Base-by-base conservation (phyloP, 192 early-diverging fungal genomes). In the Geranomyces michiganensis region DNA sequence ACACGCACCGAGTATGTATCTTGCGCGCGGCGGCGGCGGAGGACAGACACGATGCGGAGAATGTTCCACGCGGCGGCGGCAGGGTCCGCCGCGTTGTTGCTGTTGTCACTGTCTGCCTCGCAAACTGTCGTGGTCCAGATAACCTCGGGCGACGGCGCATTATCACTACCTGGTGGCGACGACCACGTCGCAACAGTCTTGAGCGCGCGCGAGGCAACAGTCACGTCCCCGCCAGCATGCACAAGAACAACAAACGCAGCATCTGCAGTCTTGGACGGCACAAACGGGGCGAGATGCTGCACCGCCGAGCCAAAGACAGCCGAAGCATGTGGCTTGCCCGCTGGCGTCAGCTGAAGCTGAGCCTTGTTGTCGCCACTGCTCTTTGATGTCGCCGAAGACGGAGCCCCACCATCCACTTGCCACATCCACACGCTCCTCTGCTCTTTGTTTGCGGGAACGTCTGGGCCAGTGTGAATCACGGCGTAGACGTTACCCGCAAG, bases 341-440 rank as follows among this genome's bases (percentile, higher is more conserved):
- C 68, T 8, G 19, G 48, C 55, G 59, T 49, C 13, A n/a, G 21
- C 2, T 29, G 47, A n/a, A n/a, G 36, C 36, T 3, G 3, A 10
- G 36, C 5, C 36, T 41, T 41, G 36, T 41, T 41, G 36, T 41
- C 36, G 3, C 10, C 5, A 41, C 36, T 10, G 36, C 3, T 10
- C 55, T 59, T 47, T 41, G 15, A 10, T 15, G 55, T 7, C 8
- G 59, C 68, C 22, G 15, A 22, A 10, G 1, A 27, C 15, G 9
- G 22, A 10, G 13, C 21, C 19, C 26, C 67, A 33, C 22, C 62
- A 12, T 17, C 62, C 6, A 60, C 68, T 33, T 70, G 60, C 68
- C 68, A 70, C 56, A 56, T 60, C 68, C 68, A 70, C 8, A 70
- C 41, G 21, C 19, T 36, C 44, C 27, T 29, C 56, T 70, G 60